Percentiles rank a stretch among this genome's conserved stretches.
phyloP scores from a whole-genome alignment of 148 eudicot genomes.

The Gaultheria prostrata region DNA sequence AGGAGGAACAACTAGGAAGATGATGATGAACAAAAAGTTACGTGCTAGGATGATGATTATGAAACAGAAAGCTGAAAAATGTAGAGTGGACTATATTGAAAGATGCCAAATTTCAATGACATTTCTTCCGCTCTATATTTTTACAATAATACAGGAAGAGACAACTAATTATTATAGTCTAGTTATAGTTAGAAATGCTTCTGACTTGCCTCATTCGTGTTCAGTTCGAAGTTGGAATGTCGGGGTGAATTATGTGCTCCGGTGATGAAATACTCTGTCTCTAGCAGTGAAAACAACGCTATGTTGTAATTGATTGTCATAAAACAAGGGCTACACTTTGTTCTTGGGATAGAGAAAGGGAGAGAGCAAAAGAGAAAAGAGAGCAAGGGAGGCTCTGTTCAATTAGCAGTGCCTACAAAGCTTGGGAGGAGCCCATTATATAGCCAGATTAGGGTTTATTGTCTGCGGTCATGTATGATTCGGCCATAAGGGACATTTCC shows the following conservation, averaged over 20 bases:
- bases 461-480: neutral
- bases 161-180: neutral
- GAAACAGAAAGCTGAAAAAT: neutral
- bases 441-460: neutral
- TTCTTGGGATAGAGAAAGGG: neutral
- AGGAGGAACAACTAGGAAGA: neutral
- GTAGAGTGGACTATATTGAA: neutral
- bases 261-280: neutral
- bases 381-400: neutral
- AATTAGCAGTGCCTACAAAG: neutral
- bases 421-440: neutral
- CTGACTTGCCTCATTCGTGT: neutral
- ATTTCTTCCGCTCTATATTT: neutral
- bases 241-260: neutral
- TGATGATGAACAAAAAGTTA: neutral
- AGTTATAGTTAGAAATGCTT: neutral
- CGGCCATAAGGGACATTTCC: neutral
- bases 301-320: neutral
- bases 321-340: neutral
- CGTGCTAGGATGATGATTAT: neutral
- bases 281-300: neutral
- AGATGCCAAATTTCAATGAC: neutral
- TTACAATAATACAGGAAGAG: neutral
- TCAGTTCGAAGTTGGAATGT: neutral
- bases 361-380: neutral